Conservation (phyloP, 192 early-diverging fungal genomes). For the Paraglomus brasilianum region DNA sequence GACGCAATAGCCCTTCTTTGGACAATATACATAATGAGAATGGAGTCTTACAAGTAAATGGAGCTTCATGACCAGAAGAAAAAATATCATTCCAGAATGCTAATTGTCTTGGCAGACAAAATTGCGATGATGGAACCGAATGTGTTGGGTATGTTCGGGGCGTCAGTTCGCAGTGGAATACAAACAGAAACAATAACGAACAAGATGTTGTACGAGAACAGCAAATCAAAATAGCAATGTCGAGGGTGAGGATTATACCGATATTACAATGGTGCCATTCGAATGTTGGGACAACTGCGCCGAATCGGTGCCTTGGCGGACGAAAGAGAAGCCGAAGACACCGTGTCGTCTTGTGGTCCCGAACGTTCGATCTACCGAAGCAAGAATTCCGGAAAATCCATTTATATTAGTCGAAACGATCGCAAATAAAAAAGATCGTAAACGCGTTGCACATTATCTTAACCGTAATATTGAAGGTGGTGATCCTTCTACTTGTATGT, state of each 20-base stretch:
- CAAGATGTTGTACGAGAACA: too few species aligned
- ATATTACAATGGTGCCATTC: slow-evolving; percentile 3
- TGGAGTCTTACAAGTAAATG: slow-evolving; percentile 21
- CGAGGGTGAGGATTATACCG: background rate
- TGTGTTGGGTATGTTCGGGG: background rate
- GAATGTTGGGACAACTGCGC: background rate
- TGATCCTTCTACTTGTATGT: background rate
- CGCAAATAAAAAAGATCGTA: slow-evolving; percentile 12
- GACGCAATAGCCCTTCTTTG: slow-evolving; percentile 27
- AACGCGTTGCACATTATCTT: slow-evolving; percentile 2
- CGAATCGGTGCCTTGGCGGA: slow-evolving; percentile 7
- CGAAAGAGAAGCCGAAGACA: background rate
- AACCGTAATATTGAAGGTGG: background rate
- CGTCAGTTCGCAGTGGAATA: background rate
- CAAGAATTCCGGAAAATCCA: background rate
- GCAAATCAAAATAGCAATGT: slow-evolving; percentile 8
- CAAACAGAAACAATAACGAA: too few species aligned
- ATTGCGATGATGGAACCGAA: slow-evolving; percentile 14
- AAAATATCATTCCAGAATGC: slow-evolving; percentile 21
- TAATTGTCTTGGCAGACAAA: slow-evolving; percentile 2
- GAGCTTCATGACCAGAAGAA: slow-evolving; percentile 19
- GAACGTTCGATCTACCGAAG: background rate
- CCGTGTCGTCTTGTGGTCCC: background rate
- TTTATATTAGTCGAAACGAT: slow-evolving; percentile 17
- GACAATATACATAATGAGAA: slow-evolving; percentile 27